phyloP scores from a whole-genome alignment of 2,329 filamentous ascomycete genomes.

The Xylaria sp. region DNA sequence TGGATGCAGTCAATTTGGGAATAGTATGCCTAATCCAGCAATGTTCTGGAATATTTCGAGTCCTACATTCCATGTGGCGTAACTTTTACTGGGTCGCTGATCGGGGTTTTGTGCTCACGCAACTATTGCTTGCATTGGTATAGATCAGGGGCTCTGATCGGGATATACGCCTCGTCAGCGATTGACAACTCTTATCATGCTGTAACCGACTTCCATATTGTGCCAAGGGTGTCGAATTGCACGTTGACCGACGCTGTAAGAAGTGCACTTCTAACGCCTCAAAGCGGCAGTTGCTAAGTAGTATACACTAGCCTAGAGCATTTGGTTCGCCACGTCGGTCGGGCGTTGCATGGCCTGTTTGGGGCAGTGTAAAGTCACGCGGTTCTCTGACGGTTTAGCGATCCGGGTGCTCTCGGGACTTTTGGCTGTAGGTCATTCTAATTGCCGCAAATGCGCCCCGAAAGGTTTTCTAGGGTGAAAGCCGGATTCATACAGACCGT shows the following conservation, averaged over 20 bases:
- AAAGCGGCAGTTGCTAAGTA: slow-evolving; percentile 9
- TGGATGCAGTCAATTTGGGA: slow-evolving; percentile 2
- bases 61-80: background rate
- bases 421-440: background rate
- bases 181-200: background rate
- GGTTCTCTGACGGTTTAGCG: background rate
- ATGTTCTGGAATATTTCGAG: slow-evolving; percentile 20
- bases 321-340: slow-evolving; percentile 2
- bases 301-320: background rate
- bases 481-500: background rate
- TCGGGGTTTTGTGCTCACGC: too few species aligned
- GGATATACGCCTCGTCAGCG: background rate
- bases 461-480: background rate
- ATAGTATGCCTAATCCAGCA: slow-evolving; percentile 8
- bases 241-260: slow-evolving; percentile 1
- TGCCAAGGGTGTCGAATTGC: slow-evolving; percentile 1
- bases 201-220: background rate
- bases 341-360: slow-evolving; percentile 17
- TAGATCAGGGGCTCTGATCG: background rate
- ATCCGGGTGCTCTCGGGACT: background rate
- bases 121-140: too few species aligned
- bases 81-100: background rate
- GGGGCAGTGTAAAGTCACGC: slow-evolving; percentile 30
- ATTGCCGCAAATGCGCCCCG: slow-evolving; percentile 1
- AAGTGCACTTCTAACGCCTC: slow-evolving; percentile 9